Conservation (phyloP, 805 yeast genomes). For the Kazachstania martiniae region DNA sequence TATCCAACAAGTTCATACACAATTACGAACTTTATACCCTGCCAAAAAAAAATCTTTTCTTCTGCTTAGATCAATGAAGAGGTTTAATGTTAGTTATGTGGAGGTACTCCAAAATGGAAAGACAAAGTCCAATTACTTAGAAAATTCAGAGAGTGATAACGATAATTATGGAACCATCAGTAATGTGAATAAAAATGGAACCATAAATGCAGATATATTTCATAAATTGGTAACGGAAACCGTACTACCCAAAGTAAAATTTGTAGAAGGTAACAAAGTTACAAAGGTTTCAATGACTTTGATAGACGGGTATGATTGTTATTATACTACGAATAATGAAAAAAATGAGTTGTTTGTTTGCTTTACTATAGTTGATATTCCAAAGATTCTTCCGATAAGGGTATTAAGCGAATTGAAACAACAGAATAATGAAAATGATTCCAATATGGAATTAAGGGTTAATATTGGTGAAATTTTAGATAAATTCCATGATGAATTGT, state of each 20-base stretch:
- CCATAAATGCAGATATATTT: slow-evolving; percentile 6
- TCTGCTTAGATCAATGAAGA: too few species aligned
- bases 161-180: slow-evolving; percentile 18
- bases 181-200: slow-evolving; percentile 2
- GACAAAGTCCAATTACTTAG: slow-evolving; percentile 15
- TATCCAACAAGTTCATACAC: too few species aligned
- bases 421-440: slow-evolving; percentile 10
- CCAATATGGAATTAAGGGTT: slow-evolving; percentile 16
- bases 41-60: too few species aligned
- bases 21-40: too few species aligned
- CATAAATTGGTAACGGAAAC: slow-evolving; percentile 21
- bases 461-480: slow-evolving; percentile 20
- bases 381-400: slow-evolving; percentile 26
- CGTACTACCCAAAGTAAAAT: slow-evolving; percentile 24
- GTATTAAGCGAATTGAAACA: slow-evolving; percentile 23
- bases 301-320: slow-evolving; percentile 27
- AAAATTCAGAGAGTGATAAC: slow-evolving; percentile 3
- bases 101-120: slow-evolving; percentile 17
- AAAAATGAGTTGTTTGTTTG: slow-evolving; percentile 15
- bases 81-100: slow-evolving; percentile 18
- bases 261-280: slow-evolving; percentile 24
- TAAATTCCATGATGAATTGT: slow-evolving; percentile 22
- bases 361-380: slow-evolving; percentile 17
- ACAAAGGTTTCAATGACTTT: slow-evolving; percentile 23
- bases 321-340: slow-evolving; percentile 19